Conservation (phyloP, 768 basidiomycete species). For the Boletus bicolor region DNA sequence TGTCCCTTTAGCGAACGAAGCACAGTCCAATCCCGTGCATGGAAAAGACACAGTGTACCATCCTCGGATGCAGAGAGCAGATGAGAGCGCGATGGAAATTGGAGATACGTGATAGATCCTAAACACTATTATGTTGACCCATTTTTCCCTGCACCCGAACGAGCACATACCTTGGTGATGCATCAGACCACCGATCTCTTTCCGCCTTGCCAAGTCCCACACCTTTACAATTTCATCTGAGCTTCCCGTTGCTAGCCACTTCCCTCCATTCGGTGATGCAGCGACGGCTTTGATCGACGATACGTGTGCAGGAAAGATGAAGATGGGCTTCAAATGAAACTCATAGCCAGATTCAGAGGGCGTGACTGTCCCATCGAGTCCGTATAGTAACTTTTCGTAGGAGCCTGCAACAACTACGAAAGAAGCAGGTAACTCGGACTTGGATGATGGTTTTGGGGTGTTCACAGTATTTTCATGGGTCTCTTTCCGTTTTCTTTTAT, state of each 20-base stretch:
- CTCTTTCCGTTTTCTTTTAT: slow-evolving; percentile 29
- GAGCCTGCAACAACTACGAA: slow-evolving; percentile 92
- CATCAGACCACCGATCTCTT: slow-evolving; percentile 93
- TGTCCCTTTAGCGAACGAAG: slow-evolving; percentile 88
- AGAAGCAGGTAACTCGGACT: slow-evolving; percentile 42
- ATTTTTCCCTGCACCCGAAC: not conserved
- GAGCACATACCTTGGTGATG: slow-evolving; percentile 79
- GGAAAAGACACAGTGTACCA: slow-evolving; percentile 85
- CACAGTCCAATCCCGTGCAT: slow-evolving; percentile 91
- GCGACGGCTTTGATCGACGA: slow-evolving; percentile 90
- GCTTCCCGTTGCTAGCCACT: slow-evolving; percentile 94
- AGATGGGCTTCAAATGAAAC: slow-evolving; percentile 67
- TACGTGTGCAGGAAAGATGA: slow-evolving; percentile 96
- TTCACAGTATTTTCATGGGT: not conserved
- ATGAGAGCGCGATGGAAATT: slow-evolving; percentile 85
- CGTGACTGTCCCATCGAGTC: slow-evolving; percentile 65
- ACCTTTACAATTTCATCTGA: slow-evolving; percentile 97
- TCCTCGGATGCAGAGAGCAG: slow-evolving; percentile 92
- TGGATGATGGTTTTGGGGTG: slow-evolving; percentile 2
- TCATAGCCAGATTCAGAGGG: slow-evolving; percentile 28
- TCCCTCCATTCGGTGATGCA: slow-evolving; percentile 83
- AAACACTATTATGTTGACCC: not conserved
- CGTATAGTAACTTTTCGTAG: slow-evolving; percentile 95
- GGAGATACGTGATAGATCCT: slow-evolving; percentile 91
- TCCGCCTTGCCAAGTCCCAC: slow-evolving; percentile 89